phyloP scores from a whole-genome alignment of 2,329 filamentous ascomycete genomes.

The Calonectria multiphialidica region DNA sequence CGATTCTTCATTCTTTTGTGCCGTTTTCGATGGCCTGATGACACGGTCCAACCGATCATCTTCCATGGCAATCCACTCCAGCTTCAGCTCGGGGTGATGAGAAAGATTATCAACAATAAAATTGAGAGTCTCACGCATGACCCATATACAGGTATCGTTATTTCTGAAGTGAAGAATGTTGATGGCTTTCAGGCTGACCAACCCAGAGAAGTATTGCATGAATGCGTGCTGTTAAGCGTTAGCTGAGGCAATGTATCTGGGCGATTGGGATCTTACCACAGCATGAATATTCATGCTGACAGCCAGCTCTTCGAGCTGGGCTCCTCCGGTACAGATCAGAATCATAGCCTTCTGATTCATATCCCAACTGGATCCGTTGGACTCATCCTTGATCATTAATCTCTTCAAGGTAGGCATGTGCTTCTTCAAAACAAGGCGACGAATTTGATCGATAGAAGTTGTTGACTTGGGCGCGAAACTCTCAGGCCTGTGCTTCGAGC shows the following conservation, averaged over 20 bases:
- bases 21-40: constrained; percentile 52
- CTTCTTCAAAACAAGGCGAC: constrained; percentile 67
- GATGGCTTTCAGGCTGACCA: constrained; percentile 64
- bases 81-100: constrained; percentile 65
- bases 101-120: constrained; percentile 71
- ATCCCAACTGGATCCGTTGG: constrained; percentile 65
- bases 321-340: constrained; percentile 64
- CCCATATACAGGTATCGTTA: constrained; percentile 68
- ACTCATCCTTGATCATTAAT: constrained; percentile 71
- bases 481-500: constrained; percentile 63
- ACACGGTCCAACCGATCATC: constrained; percentile 63
- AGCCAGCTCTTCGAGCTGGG: constrained; percentile 66
- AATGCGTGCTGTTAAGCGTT: constrained; percentile 62
- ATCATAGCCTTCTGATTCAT: constrained; percentile 65
- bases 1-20: constrained; percentile 44
- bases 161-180: constrained; percentile 67
- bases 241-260: constrained; percentile 4
- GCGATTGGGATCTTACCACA: constrained; percentile 59
- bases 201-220: constrained; percentile 63
- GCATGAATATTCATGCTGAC: constrained; percentile 65
- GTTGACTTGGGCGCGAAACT: constrained; percentile 64
- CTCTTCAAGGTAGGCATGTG: constrained; percentile 66
- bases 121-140: constrained; percentile 67
- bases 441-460: constrained; percentile 69
- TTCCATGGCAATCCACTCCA: constrained; percentile 71